Base-by-base conservation (phyloP, 352 stramenopile genomes). In the Pythium phragmitis region DNA sequence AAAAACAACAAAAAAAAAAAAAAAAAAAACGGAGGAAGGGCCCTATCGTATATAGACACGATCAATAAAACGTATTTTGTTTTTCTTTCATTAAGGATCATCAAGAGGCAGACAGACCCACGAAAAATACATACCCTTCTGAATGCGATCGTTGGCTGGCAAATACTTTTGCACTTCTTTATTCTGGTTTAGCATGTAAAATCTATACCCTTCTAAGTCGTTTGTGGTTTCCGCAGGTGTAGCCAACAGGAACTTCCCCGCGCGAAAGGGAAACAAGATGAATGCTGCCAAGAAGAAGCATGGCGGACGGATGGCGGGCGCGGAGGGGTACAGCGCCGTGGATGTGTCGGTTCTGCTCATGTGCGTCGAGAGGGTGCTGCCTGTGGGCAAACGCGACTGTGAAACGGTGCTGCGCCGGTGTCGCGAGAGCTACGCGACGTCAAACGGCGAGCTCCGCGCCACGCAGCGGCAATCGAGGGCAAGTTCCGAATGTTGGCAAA, bases 381-480 rank as follows among this genome's bases (percentile, higher is more conserved):
- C 48, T 37, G 26, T 54, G 11, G 28, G 48, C 13, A 39, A 39
- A 3, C 48, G n/a, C 9, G 48, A 54, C 21, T 54, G 48, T 8
- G 48, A 54, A 12, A 7, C 23, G 7, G 48, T 54, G 48, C 26
- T 54, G 23, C 19, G 34, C n/a, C 21, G 0, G 1, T 54, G 41
- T 21, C 48, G 48, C n/a, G 28, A 39, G 21, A 54, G 11, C 23
- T 39, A 54, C 23, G 48, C 48, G 23, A 37, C 28, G n/a, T 30
- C 48, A 37, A 54, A 54, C 48, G 1, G 23, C 48, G 48, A 34
- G 48, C 48, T 37, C 48, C n/a, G 11, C 48, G 48, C n/a, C n/a
- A 54, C 12, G 48, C 34, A 2, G n/a, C 48, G 48, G 30, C 48
- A 21, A 34, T 54, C 48, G 1, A 36, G 30, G 34, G n/a, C 48